phyloP scores from a whole-genome alignment of 1,284 basidiomycete genomes.

The Malassezia psittaci region DNA sequence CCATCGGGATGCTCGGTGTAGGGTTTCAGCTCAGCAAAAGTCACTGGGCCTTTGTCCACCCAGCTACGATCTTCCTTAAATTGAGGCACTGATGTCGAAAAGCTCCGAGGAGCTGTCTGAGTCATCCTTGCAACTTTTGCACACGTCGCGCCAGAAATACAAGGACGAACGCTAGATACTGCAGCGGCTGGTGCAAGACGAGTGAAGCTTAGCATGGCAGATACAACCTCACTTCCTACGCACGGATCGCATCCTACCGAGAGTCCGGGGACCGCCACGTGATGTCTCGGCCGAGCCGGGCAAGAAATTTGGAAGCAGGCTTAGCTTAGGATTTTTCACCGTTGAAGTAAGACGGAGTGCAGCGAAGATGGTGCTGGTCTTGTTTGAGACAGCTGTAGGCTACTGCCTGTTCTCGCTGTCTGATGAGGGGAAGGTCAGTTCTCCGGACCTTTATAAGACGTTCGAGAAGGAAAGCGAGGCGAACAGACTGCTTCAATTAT shows the following conservation, averaged over 20 bases:
- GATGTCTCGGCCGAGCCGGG: constrained; percentile 8
- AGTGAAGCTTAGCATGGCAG: background rate
- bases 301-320: constrained; percentile 10
- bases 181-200: background rate
- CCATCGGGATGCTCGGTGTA: constrained; percentile 67
- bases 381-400: constrained; percentile 53
- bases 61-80: constrained; percentile 25
- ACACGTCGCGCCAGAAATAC: background rate
- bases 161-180: background rate
- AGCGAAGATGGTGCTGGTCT: constrained; percentile 40
- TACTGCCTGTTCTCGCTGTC: constrained; percentile 96
- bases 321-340: constrained; percentile 4
- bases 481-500: constrained; percentile 70
- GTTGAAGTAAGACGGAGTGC: background rate
- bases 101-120: background rate
- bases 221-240: background rate
- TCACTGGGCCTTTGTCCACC: constrained; percentile 50
- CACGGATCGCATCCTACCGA: background rate
- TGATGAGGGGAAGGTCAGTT: constrained; percentile 76
- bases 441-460: constrained; percentile 76
- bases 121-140: background rate
- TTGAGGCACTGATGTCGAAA: background rate
- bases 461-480: constrained; percentile 85
- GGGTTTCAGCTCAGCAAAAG: constrained; percentile 74
- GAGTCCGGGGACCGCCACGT: background rate